Evolutionary conservation across 2,329 filamentous ascomycete genomes (phyloP).

Genomic region (Setomelanomma holmii): DNA sequence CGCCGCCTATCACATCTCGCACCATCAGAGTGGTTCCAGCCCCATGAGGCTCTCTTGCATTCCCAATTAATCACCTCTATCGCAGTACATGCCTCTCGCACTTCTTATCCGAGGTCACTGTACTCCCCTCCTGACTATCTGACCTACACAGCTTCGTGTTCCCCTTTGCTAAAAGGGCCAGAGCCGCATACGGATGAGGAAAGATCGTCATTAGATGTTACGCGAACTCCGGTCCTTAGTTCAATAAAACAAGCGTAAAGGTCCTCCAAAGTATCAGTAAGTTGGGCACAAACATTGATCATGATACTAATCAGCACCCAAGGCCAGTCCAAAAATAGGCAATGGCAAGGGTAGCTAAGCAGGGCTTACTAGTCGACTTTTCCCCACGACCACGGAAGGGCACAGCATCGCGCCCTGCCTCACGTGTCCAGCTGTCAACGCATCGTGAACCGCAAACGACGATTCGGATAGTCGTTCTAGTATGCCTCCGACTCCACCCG

Average conservation of each 20-base stretch:
- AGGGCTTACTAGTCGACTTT: not conserved
- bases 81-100: too few relatives aligned
- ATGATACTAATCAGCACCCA: not conserved
- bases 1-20: too few relatives aligned
- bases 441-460: not conserved
- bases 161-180: not conserved
- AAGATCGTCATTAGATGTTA: not conserved
- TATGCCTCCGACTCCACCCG: not conserved
- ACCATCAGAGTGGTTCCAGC: too few relatives aligned
- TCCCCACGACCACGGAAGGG: not conserved
- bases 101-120: too few relatives aligned
- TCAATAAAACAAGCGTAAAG: not conserved
- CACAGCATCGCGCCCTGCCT: not conserved
- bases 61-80: too few relatives aligned
- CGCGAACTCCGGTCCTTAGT: not conserved
- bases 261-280: not conserved
- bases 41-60: too few relatives aligned
- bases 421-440: not conserved
- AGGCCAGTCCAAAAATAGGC: not conserved
- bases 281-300: not conserved
- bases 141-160: not conserved
- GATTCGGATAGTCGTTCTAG: too few relatives aligned
- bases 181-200: not conserved
- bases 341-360: not conserved
- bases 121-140: too few relatives aligned